A percentile compares a stretch with the other conserved stretches of the same genome.
Conservation (phyloP, 75 land plant genomes). For the Adiantum capillusveneris region DNA sequence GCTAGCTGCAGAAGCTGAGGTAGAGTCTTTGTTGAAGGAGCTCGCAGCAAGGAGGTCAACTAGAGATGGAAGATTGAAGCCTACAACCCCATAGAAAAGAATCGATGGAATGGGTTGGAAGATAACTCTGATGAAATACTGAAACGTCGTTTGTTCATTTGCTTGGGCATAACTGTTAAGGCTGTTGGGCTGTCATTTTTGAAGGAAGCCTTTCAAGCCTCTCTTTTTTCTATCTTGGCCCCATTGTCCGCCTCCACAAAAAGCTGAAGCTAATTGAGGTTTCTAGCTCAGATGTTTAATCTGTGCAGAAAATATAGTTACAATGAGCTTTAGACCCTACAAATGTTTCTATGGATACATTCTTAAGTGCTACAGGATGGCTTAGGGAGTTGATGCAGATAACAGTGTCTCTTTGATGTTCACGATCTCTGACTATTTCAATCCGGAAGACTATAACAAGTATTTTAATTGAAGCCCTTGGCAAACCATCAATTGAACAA, state of each 20-base stretch:
- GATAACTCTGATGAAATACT: constrained; percentile 22
- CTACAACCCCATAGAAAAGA: constrained; percentile 34
- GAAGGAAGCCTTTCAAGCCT: constrained; percentile 33
- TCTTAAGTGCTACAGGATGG: constrained; percentile 43
- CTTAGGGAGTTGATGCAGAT: constrained; percentile 32
- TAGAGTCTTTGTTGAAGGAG: constrained; percentile 30
- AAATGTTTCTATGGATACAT: constrained; percentile 26
- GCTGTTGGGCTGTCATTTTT: constrained; percentile 35
- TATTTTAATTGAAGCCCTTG: constrained; percentile 37
- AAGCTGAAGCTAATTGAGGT: constrained; percentile 29
- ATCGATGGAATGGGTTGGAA: constrained; percentile 47
- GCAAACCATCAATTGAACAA: constrained; percentile 29
- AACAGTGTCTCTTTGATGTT: constrained; percentile 31
- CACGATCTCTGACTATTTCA: constrained; percentile 36
- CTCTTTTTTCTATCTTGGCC: constrained; percentile 26
- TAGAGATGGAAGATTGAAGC: constrained; percentile 26
- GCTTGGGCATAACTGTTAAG: constrained; percentile 24
- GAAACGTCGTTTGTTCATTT: constrained; percentile 25
- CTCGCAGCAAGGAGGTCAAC: constrained; percentile 26
- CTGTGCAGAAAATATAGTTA: constrained; percentile 21
- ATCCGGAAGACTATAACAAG: constrained; percentile 44
- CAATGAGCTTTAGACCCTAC: constrained; percentile 9
- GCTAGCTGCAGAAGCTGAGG: constrained; percentile 45
- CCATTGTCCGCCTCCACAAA: constrained; percentile 32
- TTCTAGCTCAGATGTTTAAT: constrained; percentile 21